Evolutionary conservation across 2,329 filamentous ascomycete genomes (phyloP), one percentile per base, ranked within the genome.

Genomic region (Ophiostoma pallidulum): DNA sequence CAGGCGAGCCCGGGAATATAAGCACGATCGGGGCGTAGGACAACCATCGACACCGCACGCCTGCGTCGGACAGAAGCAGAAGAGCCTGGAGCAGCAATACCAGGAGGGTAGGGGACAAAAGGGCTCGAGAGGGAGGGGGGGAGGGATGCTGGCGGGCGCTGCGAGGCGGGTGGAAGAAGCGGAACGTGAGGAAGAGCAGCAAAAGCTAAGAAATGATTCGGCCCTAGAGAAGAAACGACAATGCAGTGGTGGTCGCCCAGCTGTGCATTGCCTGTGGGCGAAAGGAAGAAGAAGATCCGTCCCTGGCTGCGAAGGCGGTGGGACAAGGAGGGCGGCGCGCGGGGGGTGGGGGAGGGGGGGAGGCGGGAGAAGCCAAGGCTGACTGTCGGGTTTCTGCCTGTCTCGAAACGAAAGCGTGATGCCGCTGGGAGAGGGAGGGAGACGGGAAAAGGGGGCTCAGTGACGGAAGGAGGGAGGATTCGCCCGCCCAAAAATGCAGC

Each of bases 151-250:
- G n/a, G n/a, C n/a, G n/a, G n/a, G n/a, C n/a, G n/a, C n/a, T 12
- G 16, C 14, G 20, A 22, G 29, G 18, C 33, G 29, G 12, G n/a
- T 24, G 40, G 28, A 16, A 12, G 35, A 26, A 28, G 33, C 18
- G 33, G 13, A 44, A 20, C 41, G 36, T 37, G 40, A 24, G 33
- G 32, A 35, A 49, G 36, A 40, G 44, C 32, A 48, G 39, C 28
- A 45, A 29, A 36, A 41, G 47, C 35, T 40, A 45, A 31, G 20
- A 40, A 40, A 45, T 41, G 46, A 40, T 44, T 44, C 41, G 40
- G 47, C 36, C 41, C 47, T 45, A 38, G 22, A 43, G 26, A 49
- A 38, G 22, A 45, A 35, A 40, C 41, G n/a, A 37, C 29, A 41
- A 36, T 35, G 37, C 10, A 20, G 9, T 18, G 9, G 20, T 26